Evolutionary conservation across 805 yeast species (phyloP), one percentile per base, ranked within the genome.

Genomic region (Cyberlindnera veronae): DNA sequence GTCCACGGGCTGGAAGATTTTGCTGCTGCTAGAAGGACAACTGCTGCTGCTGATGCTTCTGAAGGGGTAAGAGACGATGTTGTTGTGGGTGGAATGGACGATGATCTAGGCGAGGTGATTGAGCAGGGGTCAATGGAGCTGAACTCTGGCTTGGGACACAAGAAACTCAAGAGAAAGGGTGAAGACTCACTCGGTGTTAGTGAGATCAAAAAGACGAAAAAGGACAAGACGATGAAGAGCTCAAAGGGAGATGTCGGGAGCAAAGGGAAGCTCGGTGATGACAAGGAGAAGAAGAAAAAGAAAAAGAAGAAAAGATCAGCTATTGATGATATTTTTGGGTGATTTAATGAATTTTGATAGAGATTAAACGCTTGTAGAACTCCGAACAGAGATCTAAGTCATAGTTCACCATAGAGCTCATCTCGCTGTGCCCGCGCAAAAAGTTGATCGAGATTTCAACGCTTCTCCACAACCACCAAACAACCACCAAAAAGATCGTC

Each of bases 271-370:
- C 8, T 16, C 6, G n/a, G 7, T 16, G 27, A 32, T 10, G 15
- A 12, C 16, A 31, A 39, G 29, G 32, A 38, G 9, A 43, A 41
- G 35, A 47, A 49, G 45, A 65, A 62, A 53, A 70, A 69, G 55
- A 71, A 71, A 43, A 71, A 69, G 56, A 76, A 70, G 55, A 60
- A 62, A 38, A 73, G 64, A 45, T 71, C 72, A 33, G 81, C 79
- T 10, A 86, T 86, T 40, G 93, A 84, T 60, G 85, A 78, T 51
- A 85, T 86, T 13, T 85, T 85, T 62, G 88, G 87, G 1, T 77
- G 39, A 45, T 13, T 21, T 11, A 21, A 21, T n/a, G n/a, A n/a
- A n/a, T n/a, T n/a, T n/a, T n/a, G n/a, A n/a, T n/a, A n/a, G n/a
- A n/a, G n/a, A n/a, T n/a, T n/a, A n/a, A n/a, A n/a, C n/a, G n/a